Evolutionary conservation across 768 basidiomycete species (phyloP).

Genomic region (Amanita rimosa): DNA sequence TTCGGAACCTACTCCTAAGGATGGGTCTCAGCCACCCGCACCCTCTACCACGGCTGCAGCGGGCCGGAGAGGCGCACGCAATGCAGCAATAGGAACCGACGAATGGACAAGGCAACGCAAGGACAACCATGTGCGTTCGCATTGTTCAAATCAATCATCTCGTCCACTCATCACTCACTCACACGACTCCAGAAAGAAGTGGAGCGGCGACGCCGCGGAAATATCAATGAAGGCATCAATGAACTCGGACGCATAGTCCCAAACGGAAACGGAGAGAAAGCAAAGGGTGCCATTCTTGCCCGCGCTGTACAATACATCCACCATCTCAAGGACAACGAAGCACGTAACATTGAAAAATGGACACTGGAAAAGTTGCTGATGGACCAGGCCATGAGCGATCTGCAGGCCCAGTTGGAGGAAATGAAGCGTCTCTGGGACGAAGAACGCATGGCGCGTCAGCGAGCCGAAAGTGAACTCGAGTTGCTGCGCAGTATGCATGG

Average conservation of each 20-base stretch:
- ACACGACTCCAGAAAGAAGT: conserved; percentile 80
- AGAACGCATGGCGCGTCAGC: conserved; percentile 48
- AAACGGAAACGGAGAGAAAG: conserved; percentile 76
- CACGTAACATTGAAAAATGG: conserved; percentile 88
- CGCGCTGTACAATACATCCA: conserved; percentile 89
- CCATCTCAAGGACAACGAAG: conserved; percentile 84
- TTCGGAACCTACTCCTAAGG: conserved; percentile 8
- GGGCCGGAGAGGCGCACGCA: conserved; percentile 39
- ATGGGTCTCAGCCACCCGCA: conserved; percentile 10
- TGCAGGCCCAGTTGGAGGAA: conserved; percentile 77
- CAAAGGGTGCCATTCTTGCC: conserved; percentile 81
- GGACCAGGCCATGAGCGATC: conserved; percentile 86
- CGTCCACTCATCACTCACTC: background rate
- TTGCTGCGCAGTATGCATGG: conserved; percentile 29
- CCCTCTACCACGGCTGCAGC: conserved; percentile 15
- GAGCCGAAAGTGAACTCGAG: conserved; percentile 57
- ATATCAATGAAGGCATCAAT: conserved; percentile 95
- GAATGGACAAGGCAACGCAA: conserved; percentile 76
- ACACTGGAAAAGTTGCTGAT: conserved; percentile 85
- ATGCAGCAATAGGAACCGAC: conserved; percentile 56
- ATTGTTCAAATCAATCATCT: too few relatives aligned
- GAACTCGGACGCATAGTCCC: conserved; percentile 85
- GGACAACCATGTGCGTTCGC: conserved; percentile 59
- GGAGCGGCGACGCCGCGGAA: conserved; percentile 86
- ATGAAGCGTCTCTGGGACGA: conserved; percentile 75